Evolutionary conservation across 768 basidiomycete genomes (phyloP), one percentile per base, ranked within the genome.

Genomic region (Xanthoconium purpureum): DNA sequence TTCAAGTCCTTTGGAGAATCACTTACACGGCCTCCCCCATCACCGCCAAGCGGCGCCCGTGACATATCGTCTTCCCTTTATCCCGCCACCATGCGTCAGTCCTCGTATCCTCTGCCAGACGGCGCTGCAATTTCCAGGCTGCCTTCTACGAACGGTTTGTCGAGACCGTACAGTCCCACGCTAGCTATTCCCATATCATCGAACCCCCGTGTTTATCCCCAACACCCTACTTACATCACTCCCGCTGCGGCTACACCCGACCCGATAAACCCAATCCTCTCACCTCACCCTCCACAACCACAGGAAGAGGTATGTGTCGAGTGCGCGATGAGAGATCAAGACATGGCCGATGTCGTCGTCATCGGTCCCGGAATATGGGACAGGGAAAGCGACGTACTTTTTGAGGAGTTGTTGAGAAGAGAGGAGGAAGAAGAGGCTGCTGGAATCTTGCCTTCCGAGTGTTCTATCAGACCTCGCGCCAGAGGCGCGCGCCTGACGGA

Each of bases 241-340:
- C 84, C 84, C 43, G 66, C 74, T 0, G 58, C 74, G 58, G 68
- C 77, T n/a, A 65, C 81, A 1, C 78, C 80, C 13, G 80, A 78
- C 50, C 77, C 85, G 40, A 77, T 85, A 47, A 84, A 87, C 58
- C 80, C 87, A 4, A 78, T 84, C 5, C 84, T 82, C 63, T 78
- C 81, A 0, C 82, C 84, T 33, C 76, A 76, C 14, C 82, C 78
- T 24, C 82, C 73, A 30, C 66, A 65, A 6, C 76, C 74, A 11
- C 85, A 82, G 60, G 89, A 91, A 63, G 96, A 98, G 70, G 76
- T 98, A 32, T 99, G 96, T 64, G 78, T 97, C 36, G 97, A 98
- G 72, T 99, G 97, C 68, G 89, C 97, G 55, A 98, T 98, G 95
- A 87, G 97, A 33, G 97, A 99, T 72, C 85, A 96, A 67, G 97